Base-by-base conservation (phyloP, 306 rosid genomes). In the Castanopsis chinensis region DNA sequence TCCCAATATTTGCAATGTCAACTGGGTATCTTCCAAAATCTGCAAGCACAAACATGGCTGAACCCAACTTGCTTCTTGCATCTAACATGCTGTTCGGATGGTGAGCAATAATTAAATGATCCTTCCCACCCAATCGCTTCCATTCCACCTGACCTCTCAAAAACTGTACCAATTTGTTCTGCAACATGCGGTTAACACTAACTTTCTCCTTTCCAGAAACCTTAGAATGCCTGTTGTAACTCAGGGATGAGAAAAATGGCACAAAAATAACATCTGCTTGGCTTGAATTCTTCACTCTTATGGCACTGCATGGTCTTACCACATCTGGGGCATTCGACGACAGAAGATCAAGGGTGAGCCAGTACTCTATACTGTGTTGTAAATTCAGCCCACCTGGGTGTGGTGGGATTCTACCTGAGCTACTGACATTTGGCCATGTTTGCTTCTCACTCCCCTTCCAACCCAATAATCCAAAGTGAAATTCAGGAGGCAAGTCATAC, bases 321-420 rank as follows among this genome's bases (percentile, higher is more conserved):
- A 81, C 69, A 71, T 83, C 77, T 3, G 79, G 80, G 13, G 58
- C 53, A 35, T 89, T 75, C 4, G 96, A 91, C 0, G 89, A 85
- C 12, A 96, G 76, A 87, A 96, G 96, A 91, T 91, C 98, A 80
- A 96, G 99, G 41, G 96, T 93, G 80, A 93, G 94, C 99, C 99
- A 95, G 65, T 96, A 93, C 35, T 90, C 99, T 10, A 90, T 69
- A 68, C 97, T 93, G 76, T 96, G 99, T 83, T 96, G 99, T 58
- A 91, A 88, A 85, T 96, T 96, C 78, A 96, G 72, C 71, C 99
- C 99, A 74, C 99, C 99, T 0, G 99, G 98, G 76, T 95, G 91
- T 28, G 70, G 68, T 8, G 98, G 98, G 64, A 95, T 80, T 49
- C 0, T 80, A 77, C 76, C 80, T 1, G 78, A 88, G 85, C 84